A percentile compares a stretch with the other conserved stretches of the same genome.
phyloP scores from a whole-genome alignment of 305 asterid genomes.

The Coffea humblotiana region DNA sequence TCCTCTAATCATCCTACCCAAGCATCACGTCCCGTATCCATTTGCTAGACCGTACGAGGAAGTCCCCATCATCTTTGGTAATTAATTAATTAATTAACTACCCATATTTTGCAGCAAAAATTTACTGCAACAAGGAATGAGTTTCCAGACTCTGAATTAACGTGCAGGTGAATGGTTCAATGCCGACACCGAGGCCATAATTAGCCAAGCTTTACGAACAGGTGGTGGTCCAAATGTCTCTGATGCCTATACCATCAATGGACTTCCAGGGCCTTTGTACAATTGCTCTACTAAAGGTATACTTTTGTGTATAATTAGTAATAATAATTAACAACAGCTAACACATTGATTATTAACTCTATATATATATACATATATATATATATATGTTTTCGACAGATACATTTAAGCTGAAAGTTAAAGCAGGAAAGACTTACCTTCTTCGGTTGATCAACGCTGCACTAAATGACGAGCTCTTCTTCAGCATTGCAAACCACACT shows the following conservation, averaged over 20 bases:
- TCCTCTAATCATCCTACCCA: slow-evolving; percentile 54
- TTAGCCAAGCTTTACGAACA: slow-evolving; percentile 47
- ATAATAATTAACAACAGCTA: no score
- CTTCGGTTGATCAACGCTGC: slow-evolving; percentile 75
- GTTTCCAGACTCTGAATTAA: neutral
- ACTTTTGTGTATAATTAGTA: no score
- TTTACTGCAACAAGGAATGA: neutral
- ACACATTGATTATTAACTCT: no score
- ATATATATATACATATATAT: no score
- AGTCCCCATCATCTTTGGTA: slow-evolving; percentile 59
- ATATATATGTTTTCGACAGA: slow-evolving; percentile 24
- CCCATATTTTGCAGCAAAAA: neutral
- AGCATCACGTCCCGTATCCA: slow-evolving; percentile 42
- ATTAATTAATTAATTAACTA: slow-evolving; percentile 5
- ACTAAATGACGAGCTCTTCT: slow-evolving; percentile 78
- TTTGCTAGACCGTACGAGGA: slow-evolving; percentile 54
- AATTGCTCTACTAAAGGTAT: slow-evolving; percentile 59
- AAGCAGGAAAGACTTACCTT: slow-evolving; percentile 62
- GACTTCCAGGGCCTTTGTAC: slow-evolving; percentile 57
- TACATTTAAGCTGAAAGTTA: slow-evolving; percentile 54
- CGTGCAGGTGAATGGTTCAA: slow-evolving; percentile 63
- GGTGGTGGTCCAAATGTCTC: slow-evolving; percentile 71
- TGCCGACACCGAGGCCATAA: slow-evolving; percentile 55
- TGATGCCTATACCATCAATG: slow-evolving; percentile 59
- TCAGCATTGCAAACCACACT: slow-evolving; percentile 64